phyloP scores from a whole-genome alignment of 805 yeast genomes.

The Lipomyces sp. region DNA sequence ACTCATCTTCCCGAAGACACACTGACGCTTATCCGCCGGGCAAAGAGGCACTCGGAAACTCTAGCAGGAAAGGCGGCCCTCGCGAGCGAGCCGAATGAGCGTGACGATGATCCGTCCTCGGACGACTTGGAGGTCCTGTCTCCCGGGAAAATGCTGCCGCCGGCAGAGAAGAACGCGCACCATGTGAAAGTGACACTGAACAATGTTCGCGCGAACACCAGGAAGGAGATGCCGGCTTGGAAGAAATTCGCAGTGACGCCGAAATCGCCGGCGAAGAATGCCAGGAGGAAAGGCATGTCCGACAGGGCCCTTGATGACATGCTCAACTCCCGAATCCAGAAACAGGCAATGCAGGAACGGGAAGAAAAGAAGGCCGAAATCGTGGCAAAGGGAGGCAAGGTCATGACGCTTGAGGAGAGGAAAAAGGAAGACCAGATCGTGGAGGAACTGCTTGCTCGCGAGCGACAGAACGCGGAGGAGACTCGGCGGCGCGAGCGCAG shows the following conservation, averaged over 20 bases:
- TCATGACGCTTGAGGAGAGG: conserved; percentile 15
- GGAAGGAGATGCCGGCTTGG: conserved; percentile 2
- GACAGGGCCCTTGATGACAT: conserved; percentile 9
- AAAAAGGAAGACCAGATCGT: conserved; percentile 22
- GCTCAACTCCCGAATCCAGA: conserved; percentile 3
- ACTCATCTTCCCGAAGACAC: conserved; percentile 8
- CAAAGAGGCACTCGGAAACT: conserved; percentile 4
- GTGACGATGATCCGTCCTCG: neutral
- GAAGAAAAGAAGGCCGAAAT: conserved; percentile 7
- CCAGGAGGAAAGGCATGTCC: conserved; percentile 10
- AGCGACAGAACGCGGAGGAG: conserved; percentile 21
- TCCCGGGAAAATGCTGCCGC: conserved; percentile 6
- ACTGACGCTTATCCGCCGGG: conserved; percentile 3
- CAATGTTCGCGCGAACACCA: conserved; percentile 2
- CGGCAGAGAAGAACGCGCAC: neutral
- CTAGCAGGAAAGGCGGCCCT: neutral
- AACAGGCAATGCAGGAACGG: conserved; percentile 15
- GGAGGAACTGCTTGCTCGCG: conserved; percentile 23
- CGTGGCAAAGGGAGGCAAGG: conserved; percentile 11
- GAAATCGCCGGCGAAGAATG: neutral
- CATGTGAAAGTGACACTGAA: conserved; percentile 7
- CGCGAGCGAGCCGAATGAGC: neutral
- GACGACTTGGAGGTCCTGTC: conserved; percentile 12
- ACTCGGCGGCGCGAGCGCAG: conserved; percentile 12
- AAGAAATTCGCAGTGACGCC: conserved; percentile 1